Percentiles rank a stretch among this genome's conserved stretches.
Evolutionary conservation across 2,329 filamentous ascomycete genomes (phyloP).

Genomic region (Pseudogymnoascus sp.): DNA sequence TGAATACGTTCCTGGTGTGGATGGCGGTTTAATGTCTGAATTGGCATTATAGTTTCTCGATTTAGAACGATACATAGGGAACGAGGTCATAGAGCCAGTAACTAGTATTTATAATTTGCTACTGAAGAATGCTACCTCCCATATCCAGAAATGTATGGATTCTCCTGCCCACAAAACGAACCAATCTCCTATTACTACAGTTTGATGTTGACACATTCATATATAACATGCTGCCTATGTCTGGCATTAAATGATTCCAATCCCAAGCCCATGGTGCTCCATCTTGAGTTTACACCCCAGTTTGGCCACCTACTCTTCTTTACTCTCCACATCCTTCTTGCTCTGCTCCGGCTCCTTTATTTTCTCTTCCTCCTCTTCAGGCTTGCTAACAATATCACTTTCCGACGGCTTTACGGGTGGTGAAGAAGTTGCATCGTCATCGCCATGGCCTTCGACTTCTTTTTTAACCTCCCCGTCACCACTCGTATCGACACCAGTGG

Average conservation of each 20-base stretch:
- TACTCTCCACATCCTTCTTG: background rate
- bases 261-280: background rate
- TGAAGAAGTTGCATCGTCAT: background rate
- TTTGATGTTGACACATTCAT: background rate
- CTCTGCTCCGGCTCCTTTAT: background rate
- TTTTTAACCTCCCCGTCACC: background rate
- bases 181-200: background rate
- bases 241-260: background rate
- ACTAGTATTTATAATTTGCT: background rate
- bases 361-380: background rate
- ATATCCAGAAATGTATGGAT: background rate
- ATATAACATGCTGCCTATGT: background rate
- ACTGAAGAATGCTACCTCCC: background rate
- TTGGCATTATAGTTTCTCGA: background rate
- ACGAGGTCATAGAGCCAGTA: background rate
- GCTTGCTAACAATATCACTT: background rate
- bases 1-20: background rate
- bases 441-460: background rate
- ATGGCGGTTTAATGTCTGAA: background rate
- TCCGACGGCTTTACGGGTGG: background rate
- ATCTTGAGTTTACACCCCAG: background rate
- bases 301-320: background rate
- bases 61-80: background rate
- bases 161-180: background rate
- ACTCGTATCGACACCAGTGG: background rate